A percentile compares a stretch with the other conserved stretches of the same genome.
Conservation (phyloP, 176 grass and related monocot genomes). For the Guadua angustifolia region DNA sequence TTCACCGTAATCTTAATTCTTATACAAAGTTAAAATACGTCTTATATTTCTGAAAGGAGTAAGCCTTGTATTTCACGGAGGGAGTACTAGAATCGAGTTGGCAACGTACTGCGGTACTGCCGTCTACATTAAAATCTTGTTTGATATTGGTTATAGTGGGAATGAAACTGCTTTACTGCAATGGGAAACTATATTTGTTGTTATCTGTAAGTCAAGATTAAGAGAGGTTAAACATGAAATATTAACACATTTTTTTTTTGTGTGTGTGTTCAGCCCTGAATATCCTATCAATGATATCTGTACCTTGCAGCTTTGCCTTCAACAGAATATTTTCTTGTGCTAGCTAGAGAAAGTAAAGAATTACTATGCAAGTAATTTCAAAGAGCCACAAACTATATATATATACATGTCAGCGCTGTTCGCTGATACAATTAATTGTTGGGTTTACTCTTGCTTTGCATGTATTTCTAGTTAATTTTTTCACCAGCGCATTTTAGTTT, state of each 20-base stretch:
- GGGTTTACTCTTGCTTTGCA: background rate
- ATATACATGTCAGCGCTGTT: background rate
- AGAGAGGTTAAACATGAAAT: slow-evolving; percentile 30
- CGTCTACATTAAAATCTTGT: background rate
- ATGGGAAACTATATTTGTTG: slow-evolving; percentile 13
- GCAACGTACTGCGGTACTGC: background rate
- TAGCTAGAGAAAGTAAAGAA: background rate
- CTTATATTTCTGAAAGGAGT: too few relatives aligned
- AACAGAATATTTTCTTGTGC: background rate
- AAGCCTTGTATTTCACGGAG: too few relatives aligned
- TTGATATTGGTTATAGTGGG: background rate
- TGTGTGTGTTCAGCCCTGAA: background rate
- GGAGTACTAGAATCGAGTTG: background rate
- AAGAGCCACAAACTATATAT: background rate
- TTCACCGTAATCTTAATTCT: too few relatives aligned
- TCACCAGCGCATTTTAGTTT: background rate
- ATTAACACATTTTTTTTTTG: background rate
- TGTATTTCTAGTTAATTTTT: background rate
- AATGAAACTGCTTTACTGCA: background rate
- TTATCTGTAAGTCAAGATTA: background rate
- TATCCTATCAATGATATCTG: background rate
- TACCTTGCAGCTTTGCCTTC: background rate
- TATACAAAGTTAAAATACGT: too few relatives aligned
- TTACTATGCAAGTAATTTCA: background rate
- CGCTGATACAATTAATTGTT: background rate